Conservation (phyloP, 1,284 basidiomycete species). For the Microbotryum intermedium region DNA sequence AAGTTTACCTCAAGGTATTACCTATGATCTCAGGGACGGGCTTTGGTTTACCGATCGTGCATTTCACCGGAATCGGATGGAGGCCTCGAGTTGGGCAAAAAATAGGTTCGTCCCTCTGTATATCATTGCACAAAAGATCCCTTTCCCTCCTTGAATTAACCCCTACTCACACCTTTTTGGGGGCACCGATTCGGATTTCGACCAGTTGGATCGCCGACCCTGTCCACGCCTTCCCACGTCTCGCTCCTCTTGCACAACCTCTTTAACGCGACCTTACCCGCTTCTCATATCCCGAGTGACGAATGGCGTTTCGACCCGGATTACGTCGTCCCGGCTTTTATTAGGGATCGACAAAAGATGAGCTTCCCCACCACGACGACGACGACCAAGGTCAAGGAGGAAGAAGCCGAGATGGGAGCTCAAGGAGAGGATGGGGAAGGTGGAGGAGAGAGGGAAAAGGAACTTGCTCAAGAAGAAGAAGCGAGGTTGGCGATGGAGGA, state of each 20-base stretch:
- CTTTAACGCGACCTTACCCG: constrained; percentile 94
- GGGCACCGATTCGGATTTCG: background rate
- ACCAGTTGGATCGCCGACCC: constrained; percentile 72
- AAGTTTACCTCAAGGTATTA: constrained; percentile 17
- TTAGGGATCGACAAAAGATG: constrained; percentile 8
- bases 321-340: constrained; percentile 22
- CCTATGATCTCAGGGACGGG: constrained; percentile 64
- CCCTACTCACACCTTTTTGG: background rate
- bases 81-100: constrained; percentile 75
- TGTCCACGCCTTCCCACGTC: constrained; percentile 89
- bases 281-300: constrained; percentile 75
- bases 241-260: constrained; percentile 86
- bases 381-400: background rate
- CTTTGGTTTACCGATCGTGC: constrained; percentile 64
- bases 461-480: background rate
- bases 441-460: constrained; percentile 19
- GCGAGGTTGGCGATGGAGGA: constrained; percentile 20
- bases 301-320: constrained; percentile 79
- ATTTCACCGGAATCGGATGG: constrained; percentile 83
- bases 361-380: background rate
- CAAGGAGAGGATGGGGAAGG: constrained; percentile 18
- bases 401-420: constrained; percentile 36
- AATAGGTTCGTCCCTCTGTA: constrained; percentile 52
- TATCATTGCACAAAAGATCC: background rate
- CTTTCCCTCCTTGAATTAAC: background rate